Base-by-base conservation (phyloP, 495 filamentous ascomycete genomes). In the Hypoxylon lienhwacheense region DNA sequence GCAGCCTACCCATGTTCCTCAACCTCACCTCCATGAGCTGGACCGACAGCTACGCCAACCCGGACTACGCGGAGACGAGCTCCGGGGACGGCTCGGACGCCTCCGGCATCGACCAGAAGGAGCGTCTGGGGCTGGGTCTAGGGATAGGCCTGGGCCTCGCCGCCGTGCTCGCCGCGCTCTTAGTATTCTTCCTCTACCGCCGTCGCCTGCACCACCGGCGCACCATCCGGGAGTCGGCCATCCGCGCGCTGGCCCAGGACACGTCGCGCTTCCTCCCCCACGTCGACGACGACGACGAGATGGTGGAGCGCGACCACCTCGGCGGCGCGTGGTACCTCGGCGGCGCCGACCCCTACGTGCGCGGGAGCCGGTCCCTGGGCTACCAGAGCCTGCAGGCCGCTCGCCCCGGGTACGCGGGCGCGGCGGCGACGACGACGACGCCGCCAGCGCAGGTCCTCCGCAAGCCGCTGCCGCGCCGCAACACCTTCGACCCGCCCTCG, bases 21-120 rank as follows among this genome's bases (percentile, higher is more conserved):
- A 93, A 97, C 60, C 76, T 87, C 7, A 88, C 86, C 1, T 87
- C 87, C 2, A 81, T 79, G 63, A 73, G 67, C 8, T 97, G 90
- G 90, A 65, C 81, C 0, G 71, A 78, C 3, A 75, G 75, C 0
- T 97, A 96, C 64, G 79, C 76, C 31, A 83, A 85, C 51, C 84
- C 85, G 15, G 21, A 45, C 17, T 68, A 63, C 54, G 12, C 49
- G 17, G 47, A 43, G 6, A 31, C 47, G 26, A 31, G 44, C 11
- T 22, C 36, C 1, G 31, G 33, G 7, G 41, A 44, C 4, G 55
- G 34, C 22, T 55, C 52, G 24, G 69, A 2, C 55, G 63, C 51
- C 55, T 39, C 52, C 6, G 48, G 49, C 22, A 35, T 49, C 19
- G 53, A 50, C 36, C 22, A 33, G 21, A 46, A 56, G n/a, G 40